Conservation (phyloP, 306 rosid genomes). For the Prunus campanulata region DNA sequence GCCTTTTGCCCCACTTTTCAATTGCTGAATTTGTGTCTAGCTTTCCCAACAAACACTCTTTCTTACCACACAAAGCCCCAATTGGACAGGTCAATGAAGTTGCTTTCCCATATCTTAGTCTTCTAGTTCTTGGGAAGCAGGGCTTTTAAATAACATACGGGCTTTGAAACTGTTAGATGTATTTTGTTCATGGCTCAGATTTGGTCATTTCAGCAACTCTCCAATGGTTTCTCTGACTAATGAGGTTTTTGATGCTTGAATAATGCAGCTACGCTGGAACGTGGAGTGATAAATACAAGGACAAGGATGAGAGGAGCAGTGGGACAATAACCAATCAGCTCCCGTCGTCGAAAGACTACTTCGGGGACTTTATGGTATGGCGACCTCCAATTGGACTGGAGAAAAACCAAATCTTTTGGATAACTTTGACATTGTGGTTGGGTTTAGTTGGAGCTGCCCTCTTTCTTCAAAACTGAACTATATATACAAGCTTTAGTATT, state of each 20-base stretch:
- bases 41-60: background rate
- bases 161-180: background rate
- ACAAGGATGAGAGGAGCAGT: constrained; percentile 45
- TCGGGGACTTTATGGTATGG: constrained; percentile 84
- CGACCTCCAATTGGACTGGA: constrained; percentile 75
- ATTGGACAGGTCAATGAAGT: background rate
- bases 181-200: background rate
- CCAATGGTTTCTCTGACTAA: background rate
- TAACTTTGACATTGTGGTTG: constrained; percentile 81
- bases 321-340: constrained; percentile 66
- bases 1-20: background rate
- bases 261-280: constrained; percentile 76
- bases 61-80: background rate
- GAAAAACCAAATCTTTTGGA: constrained; percentile 72
- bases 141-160: background rate
- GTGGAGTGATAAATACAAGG: constrained; percentile 87
- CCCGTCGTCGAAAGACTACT: constrained; percentile 72
- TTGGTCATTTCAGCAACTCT: background rate
- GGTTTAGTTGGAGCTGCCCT: constrained; percentile 87
- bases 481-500: constrained; percentile 5
- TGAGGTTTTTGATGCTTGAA: constrained; percentile 8
- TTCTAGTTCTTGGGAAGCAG: background rate
- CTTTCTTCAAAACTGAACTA: constrained; percentile 62
- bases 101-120: background rate
- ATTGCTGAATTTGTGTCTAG: background rate